Conservation (phyloP, 805 yeast species). For the Candida broadrunensis region DNA sequence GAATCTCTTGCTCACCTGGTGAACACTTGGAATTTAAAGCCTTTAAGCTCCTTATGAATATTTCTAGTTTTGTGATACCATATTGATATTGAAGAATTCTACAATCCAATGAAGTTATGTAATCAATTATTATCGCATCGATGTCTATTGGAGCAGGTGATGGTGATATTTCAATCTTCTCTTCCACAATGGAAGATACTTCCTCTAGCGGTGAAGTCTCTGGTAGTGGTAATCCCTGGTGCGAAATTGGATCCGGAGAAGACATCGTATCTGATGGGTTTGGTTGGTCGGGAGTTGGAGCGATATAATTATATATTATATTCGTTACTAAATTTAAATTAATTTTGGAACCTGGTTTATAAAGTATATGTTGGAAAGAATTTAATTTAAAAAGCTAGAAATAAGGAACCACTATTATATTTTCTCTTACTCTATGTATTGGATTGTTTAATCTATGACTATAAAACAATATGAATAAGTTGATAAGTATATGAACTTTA, state of each 20-base stretch:
- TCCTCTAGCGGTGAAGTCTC: not conserved
- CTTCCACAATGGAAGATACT: not conserved
- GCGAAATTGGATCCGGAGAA: not conserved
- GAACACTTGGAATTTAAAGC: not conserved
- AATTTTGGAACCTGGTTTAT: not conserved
- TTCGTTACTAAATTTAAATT: not conserved
- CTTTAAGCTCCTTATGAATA: slow-evolving; percentile 31
- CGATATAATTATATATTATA: not conserved
- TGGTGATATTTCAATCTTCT: not conserved
- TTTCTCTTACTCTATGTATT: too few species aligned
- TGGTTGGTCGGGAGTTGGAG: not conserved
- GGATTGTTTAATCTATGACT: too few species aligned
- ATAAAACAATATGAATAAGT: too few species aligned
- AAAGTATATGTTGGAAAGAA: too few species aligned
- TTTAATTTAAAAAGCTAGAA: too few species aligned
- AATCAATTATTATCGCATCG: not conserved
- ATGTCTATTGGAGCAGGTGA: not conserved
- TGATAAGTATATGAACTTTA: too few species aligned
- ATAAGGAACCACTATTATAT: too few species aligned
- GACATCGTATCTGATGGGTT: not conserved
- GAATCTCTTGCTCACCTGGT: not conserved
- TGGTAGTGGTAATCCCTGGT: not conserved
- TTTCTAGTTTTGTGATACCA: slow-evolving; percentile 45
- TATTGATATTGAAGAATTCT: slow-evolving; percentile 58
- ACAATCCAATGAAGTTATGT: slow-evolving; percentile 8